phyloP scores from a whole-genome alignment of 805 yeast species.

The Candida coquimbonensis region DNA sequence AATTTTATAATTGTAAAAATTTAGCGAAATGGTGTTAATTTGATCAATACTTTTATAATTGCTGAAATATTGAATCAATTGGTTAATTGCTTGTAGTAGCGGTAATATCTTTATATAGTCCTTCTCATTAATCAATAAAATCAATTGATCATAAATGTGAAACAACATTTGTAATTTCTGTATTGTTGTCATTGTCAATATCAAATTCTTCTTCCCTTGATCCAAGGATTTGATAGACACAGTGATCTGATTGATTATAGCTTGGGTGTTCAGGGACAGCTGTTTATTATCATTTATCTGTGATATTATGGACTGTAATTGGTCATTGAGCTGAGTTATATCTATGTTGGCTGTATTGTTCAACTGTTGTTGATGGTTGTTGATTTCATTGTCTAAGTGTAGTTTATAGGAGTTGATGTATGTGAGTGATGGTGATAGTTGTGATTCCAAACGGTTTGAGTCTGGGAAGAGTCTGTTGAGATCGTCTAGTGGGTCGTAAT shows the following conservation, averaged over 20 bases:
- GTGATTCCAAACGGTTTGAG: slow-evolving; percentile 39
- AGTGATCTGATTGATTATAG: slow-evolving; percentile 62
- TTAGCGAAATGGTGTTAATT: slow-evolving; percentile 56
- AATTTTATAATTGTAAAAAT: slow-evolving; percentile 51
- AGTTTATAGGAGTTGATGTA: slow-evolving; percentile 46
- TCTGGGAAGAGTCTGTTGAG: slow-evolving; percentile 43
- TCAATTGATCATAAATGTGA: slow-evolving; percentile 61
- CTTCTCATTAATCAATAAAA: slow-evolving; percentile 36
- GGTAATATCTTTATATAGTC: slow-evolving; percentile 49
- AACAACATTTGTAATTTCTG: slow-evolving; percentile 83
- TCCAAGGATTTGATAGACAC: slow-evolving; percentile 73
- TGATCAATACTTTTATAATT: slow-evolving; percentile 80
- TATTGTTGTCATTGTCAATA: slow-evolving; percentile 76
- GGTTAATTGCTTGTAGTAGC: slow-evolving; percentile 63
- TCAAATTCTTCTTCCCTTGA: slow-evolving; percentile 75
- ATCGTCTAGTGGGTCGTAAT: slow-evolving; percentile 49
- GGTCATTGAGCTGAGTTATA: slow-evolving; percentile 23
- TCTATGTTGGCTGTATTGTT: slow-evolving; percentile 11
- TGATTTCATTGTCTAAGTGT: slow-evolving; percentile 41
- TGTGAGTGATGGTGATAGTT: slow-evolving; percentile 42
- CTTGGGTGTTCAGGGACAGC: slow-evolving; percentile 49
- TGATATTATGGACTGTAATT: slow-evolving; percentile 26
- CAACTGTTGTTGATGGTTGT: slow-evolving; percentile 23
- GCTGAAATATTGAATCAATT: slow-evolving; percentile 64
- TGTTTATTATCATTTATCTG: slow-evolving; percentile 41